Percentiles rank a stretch among this genome's conserved stretches.
Conservation (phyloP, 1,139 yeast species). For the Wickerhamomyces sp. region DNA sequence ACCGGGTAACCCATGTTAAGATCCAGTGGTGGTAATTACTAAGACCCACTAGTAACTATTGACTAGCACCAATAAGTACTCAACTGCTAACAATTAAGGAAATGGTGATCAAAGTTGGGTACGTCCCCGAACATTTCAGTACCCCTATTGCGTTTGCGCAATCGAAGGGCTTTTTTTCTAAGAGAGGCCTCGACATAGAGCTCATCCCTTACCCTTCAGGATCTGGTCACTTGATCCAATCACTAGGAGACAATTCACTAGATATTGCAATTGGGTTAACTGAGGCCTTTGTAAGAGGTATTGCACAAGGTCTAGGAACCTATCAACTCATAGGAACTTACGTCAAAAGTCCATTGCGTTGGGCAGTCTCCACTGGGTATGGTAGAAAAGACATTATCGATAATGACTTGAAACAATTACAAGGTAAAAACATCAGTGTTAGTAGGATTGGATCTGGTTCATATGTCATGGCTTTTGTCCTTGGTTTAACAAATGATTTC, state of each 20-base stretch:
- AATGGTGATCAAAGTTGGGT: slow-evolving; percentile 55
- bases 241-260: slow-evolving; percentile 57
- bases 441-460: slow-evolving; percentile 90
- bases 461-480: slow-evolving; percentile 83
- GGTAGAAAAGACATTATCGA: slow-evolving; percentile 47
- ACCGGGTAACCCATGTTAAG: background rate
- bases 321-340: slow-evolving; percentile 76
- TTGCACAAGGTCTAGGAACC: slow-evolving; percentile 61
- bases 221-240: slow-evolving; percentile 78
- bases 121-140: slow-evolving; percentile 87
- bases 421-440: slow-evolving; percentile 68
- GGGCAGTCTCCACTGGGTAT: slow-evolving; percentile 84
- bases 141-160: slow-evolving; percentile 79
- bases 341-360: slow-evolving; percentile 79
- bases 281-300: slow-evolving; percentile 83
- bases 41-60: too few relatives aligned
- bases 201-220: slow-evolving; percentile 80
- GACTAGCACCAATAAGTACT: too few relatives aligned
- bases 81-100: background rate
- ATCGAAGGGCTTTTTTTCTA: slow-evolving; percentile 49
- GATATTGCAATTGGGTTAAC: slow-evolving; percentile 86
- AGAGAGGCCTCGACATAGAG: slow-evolving; percentile 46
- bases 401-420: slow-evolving; percentile 41
- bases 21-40: too few relatives aligned
- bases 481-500: slow-evolving; percentile 57